Conservation (phyloP, 495 filamentous ascomycete genomes). For the Penicillium longicatenatum region DNA sequence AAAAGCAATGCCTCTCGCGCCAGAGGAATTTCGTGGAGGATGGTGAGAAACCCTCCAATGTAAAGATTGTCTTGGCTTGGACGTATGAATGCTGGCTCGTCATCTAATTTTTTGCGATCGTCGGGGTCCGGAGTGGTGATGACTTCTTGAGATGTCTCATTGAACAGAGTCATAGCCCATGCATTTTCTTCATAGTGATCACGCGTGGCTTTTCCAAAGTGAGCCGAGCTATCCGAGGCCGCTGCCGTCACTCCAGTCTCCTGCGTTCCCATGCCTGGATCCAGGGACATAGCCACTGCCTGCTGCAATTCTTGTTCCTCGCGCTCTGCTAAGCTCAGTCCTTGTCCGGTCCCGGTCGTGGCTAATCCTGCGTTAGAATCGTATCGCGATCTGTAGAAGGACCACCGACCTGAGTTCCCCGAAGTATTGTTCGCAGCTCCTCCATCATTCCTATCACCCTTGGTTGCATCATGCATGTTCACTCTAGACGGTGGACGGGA, state of each 20-base stretch:
- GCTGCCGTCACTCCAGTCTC: slow-evolving; percentile 58
- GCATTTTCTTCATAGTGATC: slow-evolving; percentile 67
- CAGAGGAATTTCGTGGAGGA: slow-evolving; percentile 82
- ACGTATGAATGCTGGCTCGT: slow-evolving; percentile 71
- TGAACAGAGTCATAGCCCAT: slow-evolving; percentile 75
- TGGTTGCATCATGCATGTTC: slow-evolving; percentile 44
- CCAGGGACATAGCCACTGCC: slow-evolving; percentile 57
- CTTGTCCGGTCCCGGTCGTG: slow-evolving; percentile 44
- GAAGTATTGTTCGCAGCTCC: slow-evolving; percentile 16
- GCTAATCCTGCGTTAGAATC: slow-evolving; percentile 6
- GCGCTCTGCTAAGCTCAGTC: slow-evolving; percentile 50
- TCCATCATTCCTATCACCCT: slow-evolving; percentile 14
- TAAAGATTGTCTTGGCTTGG: slow-evolving; percentile 60
- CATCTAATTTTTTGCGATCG: slow-evolving; percentile 58
- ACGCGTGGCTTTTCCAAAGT: slow-evolving; percentile 75
- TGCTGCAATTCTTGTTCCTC: slow-evolving; percentile 60
- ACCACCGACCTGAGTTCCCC: slow-evolving; percentile 25
- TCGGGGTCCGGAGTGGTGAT: slow-evolving; percentile 60
- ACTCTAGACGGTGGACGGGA: slow-evolving; percentile 71
- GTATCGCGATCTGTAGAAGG: background rate
- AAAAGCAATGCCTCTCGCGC: slow-evolving; percentile 73
- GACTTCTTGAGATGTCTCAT: slow-evolving; percentile 57
- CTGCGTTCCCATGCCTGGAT: slow-evolving; percentile 49
- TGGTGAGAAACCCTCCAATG: slow-evolving; percentile 71
- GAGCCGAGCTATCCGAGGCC: slow-evolving; percentile 28